Percentiles rank a stretch among this genome's conserved stretches.
These are phyloP conservation scores for Narthecium ossifragum DNA, from an alignment of 106 monocot species.

Conservation along the genomic window DNA sequence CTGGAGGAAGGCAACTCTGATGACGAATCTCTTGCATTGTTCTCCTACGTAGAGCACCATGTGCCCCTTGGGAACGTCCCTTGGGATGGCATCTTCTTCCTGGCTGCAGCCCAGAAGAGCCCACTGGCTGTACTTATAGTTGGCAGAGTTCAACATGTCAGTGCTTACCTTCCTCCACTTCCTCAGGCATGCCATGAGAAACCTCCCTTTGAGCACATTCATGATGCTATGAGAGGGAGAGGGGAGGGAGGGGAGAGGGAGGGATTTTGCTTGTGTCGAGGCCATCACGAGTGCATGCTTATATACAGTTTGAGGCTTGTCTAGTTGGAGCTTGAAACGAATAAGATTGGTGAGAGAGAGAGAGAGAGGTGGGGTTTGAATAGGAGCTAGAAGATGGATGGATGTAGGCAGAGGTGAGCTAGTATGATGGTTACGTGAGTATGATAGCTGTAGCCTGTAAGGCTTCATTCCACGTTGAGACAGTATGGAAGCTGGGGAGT, in stretches of 20 bases:
- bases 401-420: too few relatives aligned
- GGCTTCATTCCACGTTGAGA: too few relatives aligned
- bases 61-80: conserved; percentile 35
- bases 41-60: conserved; percentile 35
- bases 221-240: not conserved
- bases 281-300: too few relatives aligned
- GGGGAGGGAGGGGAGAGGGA: not conserved
- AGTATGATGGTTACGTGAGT: too few relatives aligned
- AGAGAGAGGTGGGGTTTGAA: not conserved
- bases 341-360: not conserved
- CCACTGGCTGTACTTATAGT: not conserved
- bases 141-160: conserved; percentile 3
- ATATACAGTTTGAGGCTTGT: too few relatives aligned
- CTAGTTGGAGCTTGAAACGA: too few relatives aligned
- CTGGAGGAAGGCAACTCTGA: conserved; percentile 13
- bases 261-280: too few relatives aligned
- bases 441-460: too few relatives aligned
- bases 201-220: not conserved
- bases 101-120: not conserved
- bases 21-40: conserved; percentile 25
- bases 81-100: conserved; percentile 11
- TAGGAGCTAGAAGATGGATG: too few relatives aligned
- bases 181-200: conserved; percentile 3
- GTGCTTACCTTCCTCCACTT: conserved; percentile 16
- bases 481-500: too few relatives aligned